Base-by-base conservation (phyloP, 306 rosid genomes). In the Sicyos baderoa region DNA sequence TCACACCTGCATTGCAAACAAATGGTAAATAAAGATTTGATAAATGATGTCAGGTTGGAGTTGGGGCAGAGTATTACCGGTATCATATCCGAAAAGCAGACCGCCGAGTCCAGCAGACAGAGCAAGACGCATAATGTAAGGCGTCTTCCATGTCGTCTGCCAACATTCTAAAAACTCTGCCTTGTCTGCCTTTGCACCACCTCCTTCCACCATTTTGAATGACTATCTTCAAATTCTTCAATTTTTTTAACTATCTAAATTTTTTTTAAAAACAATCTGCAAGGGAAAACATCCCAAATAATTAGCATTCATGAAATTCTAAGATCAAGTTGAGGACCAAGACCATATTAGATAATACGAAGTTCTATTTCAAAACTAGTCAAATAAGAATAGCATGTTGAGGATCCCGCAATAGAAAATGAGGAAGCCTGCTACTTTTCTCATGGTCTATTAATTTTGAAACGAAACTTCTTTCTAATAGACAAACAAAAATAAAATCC, bases 61-160 rank as follows among this genome's bases (percentile, higher is more conserved):
- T 44, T 18, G 18, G 71, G 45, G 10, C 9, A 10, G 45, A 7
- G 71, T 14, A 42, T 35, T 58, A 86, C 97, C 96, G 10, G 97
- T 91, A 14, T 88, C 93, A 7, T 91, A 91, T 72, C 95, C 97
- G 55, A 91, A 91, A 25, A 91, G 89, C 17, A 91, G 96, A 42
- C 96, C 96, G 11, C 95, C 97, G 22, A 91, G 76, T 62, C 95
- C 97, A 15, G 96, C 96, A 25, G 97, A 86, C 9, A 86, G 48
- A 25, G 97, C 97, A 19, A 91, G 97, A 7, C 89, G 86, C 91
- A 91, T 81, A 7, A 88, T 77, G 60, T 86, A 88, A 2, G 97
- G 97, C 2, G 85, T 86, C 68, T 59, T 82, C 77, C 80, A 82
- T 71, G 86, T 70, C 65, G 88, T 85, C 14, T 73, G 74, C 85